These are phyloP conservation scores for Quercus dentata DNA, from an alignment of 306 rosid genomes.

Conservation along the genomic window DNA sequence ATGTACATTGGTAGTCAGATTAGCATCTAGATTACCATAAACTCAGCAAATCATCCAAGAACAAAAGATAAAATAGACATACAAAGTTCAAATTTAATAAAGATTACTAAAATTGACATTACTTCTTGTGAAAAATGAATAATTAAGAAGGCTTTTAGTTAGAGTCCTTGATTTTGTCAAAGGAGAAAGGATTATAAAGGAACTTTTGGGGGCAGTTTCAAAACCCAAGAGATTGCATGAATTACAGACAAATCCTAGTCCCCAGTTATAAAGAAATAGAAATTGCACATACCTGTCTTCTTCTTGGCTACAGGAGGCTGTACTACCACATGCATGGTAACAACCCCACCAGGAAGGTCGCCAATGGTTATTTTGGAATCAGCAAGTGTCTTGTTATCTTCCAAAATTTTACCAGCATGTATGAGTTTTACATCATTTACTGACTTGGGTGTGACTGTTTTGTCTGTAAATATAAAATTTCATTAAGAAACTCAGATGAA, in stretches of 20 bases:
- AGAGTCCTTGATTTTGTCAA: neutral
- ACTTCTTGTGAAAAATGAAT: neutral
- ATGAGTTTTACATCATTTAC: slow-evolving; percentile 58
- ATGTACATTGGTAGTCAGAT: neutral
- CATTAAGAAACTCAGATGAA: slow-evolving; percentile 12
- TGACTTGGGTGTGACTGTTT: slow-evolving; percentile 52
- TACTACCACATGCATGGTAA: slow-evolving; percentile 69
- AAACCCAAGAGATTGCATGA: neutral
- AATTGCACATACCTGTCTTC: slow-evolving; percentile 51
- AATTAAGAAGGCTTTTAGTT: neutral
- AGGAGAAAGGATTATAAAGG: neutral
- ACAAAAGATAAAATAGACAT: neutral
- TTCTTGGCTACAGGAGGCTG: slow-evolving; percentile 51
- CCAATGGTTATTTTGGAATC: slow-evolving; percentile 54
- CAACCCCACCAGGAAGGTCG: slow-evolving; percentile 44
- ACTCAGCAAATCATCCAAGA: neutral
- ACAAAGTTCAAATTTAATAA: neutral
- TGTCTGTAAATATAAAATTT: slow-evolving; percentile 43
- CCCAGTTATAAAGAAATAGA: neutral
- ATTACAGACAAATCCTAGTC: neutral
- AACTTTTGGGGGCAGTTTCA: neutral
- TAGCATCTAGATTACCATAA: neutral
- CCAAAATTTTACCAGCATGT: slow-evolving; percentile 68
- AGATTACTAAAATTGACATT: neutral
- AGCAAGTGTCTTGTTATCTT: slow-evolving; percentile 58